Evolutionary conservation across 768 basidiomycete species (phyloP).

Genomic region (Leccinum truebloodii): DNA sequence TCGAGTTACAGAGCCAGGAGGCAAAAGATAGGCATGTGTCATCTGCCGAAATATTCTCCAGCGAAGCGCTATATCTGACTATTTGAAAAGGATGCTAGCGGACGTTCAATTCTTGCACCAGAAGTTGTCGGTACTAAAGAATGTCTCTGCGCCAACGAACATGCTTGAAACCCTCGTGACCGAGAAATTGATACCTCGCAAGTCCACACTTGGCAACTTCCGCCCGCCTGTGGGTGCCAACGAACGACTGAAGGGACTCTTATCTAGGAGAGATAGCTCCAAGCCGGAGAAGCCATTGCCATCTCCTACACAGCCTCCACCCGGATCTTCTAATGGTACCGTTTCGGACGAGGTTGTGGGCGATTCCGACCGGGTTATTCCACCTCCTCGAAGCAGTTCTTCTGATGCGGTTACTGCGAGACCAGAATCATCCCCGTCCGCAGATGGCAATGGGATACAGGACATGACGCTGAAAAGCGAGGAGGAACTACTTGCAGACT

Average conservation of each 20-base stretch:
- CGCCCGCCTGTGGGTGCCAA: conserved; percentile 30
- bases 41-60: conserved; percentile 6
- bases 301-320: conserved; percentile 27
- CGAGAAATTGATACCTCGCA: conserved; percentile 67
- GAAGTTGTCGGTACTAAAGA: conserved; percentile 73
- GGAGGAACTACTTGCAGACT: conserved; percentile 7
- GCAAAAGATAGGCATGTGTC: conserved; percentile 76
- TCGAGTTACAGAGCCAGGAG: conserved; percentile 79
- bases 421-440: conserved; percentile 4
- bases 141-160: conserved; percentile 65
- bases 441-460: conserved; percentile 7
- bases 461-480: conserved; percentile 4
- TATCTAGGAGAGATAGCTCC: conserved; percentile 30
- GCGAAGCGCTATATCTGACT: conserved; percentile 15
- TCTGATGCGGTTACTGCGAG: conserved; percentile 8
- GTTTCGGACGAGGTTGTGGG: conserved; percentile 15
- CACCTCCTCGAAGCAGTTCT: conserved; percentile 22
- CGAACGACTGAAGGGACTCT: conserved; percentile 40
- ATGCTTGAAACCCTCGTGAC: conserved; percentile 86
- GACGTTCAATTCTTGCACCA: conserved; percentile 79
- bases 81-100: conserved; percentile 61
- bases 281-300: conserved; percentile 32
- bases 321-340: conserved; percentile 13
- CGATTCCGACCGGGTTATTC: conserved; percentile 21
- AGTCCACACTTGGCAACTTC: conserved; percentile 26